Evolutionary conservation across 306 rosid genomes (phyloP).

Genomic region (Vigna trinervia): DNA sequence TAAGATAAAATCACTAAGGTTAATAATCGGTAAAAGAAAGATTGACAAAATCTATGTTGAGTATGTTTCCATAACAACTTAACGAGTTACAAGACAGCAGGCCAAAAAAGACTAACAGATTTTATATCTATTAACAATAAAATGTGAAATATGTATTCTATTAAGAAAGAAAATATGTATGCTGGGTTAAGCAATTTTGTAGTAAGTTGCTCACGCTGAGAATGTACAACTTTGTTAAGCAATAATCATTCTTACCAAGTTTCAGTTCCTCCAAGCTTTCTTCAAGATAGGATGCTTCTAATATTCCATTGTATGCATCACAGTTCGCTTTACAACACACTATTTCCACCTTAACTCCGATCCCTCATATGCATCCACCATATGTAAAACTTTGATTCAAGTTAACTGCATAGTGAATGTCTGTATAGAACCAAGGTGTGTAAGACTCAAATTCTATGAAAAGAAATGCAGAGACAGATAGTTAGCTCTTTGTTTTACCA

Average conservation of each 20-base stretch:
- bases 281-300: neutral
- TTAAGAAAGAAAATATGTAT: neutral
- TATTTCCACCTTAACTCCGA: neutral
- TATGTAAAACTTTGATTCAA: conserved; percentile 9
- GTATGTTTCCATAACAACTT: neutral
- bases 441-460: conserved; percentile 1
- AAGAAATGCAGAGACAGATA: neutral
- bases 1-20: too few relatives aligned
- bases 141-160: neutral
- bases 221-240: neutral
- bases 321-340: neutral
- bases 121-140: conserved; percentile 2
- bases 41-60: neutral
- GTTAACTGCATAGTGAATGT: neutral
- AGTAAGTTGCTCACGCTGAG: neutral
- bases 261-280: conserved; percentile 10
- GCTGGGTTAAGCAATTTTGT: neutral
- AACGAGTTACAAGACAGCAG: neutral
- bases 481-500: neutral
- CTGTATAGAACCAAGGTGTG: conserved; percentile 9
- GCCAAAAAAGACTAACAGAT: neutral
- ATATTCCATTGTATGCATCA: neutral
- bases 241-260: neutral
- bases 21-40: neutral
- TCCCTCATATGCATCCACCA: conserved; percentile 24